Base-by-base conservation (phyloP, 2,329 filamentous ascomycete species). In the Pseudogymnoascus sp. region DNA sequence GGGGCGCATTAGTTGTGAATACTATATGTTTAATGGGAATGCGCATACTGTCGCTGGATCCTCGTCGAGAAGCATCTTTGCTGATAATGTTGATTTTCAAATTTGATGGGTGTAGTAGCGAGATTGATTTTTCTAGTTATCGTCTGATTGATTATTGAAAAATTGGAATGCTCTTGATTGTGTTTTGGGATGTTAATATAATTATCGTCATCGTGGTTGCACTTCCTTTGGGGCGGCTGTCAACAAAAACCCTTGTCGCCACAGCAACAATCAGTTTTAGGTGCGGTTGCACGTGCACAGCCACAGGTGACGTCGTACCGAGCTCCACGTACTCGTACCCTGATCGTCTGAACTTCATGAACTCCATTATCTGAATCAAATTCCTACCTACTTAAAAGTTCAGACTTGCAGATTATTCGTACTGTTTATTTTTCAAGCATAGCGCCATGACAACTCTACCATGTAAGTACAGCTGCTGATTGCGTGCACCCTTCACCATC, bases 21-120 rank as follows among this genome's bases (percentile, higher is more conserved):
- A 25, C 49, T 40, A 55, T 49, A 60, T n/a, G n/a, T 33, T 55
- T 37, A 21, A 21, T 35, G 23, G 49, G 18, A 38, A 58, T 60
- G 61, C 38, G 73, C 84, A 65, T 85, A 96, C 91, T 49, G 88
- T 88, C 49, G 90, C 90, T 68, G 93, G 93, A 75, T 95, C 90
- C 79, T 97, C 93, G 77, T 96, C 91, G 78, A 97, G 90, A 74
- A 97, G 83, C 89, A 97, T 97, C 67, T 78, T 91, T 79, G 65
- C 41, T 61, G 28, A 49, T 33, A 4, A 33, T n/a, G 52, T 35
- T 7, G 35, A 12, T 28, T 45, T 40, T 16, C 14, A 6, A 62
- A 35, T 37, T 23, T 33, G 8, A 23, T 25, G 8, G 33, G n/a
- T 21, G 28, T 14, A 25, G 33, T 55, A 0, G 28, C 9, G 4